A percentile compares a stretch with the other conserved stretches of the same genome.
Evolutionary conservation across 2,329 filamentous ascomycete genomes (phyloP).

Genomic region (Ophiobolus disseminans): DNA sequence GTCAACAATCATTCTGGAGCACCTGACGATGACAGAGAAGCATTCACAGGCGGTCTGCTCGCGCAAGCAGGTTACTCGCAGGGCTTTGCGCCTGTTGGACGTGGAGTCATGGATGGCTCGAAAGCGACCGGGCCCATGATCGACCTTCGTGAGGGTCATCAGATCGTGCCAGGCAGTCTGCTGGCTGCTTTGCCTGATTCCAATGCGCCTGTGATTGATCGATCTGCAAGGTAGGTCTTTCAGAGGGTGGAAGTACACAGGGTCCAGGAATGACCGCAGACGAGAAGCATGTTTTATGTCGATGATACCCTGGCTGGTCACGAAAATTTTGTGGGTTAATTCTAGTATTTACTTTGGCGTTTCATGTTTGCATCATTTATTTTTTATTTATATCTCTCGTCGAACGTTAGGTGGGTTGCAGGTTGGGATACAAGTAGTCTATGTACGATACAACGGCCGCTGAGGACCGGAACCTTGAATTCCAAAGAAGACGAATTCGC

Average conservation of each 20-base stretch:
- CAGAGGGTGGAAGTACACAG: not conserved
- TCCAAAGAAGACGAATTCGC: not conserved
- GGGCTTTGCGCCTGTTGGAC: conserved; percentile 47
- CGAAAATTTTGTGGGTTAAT: not conserved
- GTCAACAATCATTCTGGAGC: conserved; percentile 42
- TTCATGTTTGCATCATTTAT: not conserved
- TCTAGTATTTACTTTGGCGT: not conserved
- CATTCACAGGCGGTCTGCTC: conserved; percentile 56
- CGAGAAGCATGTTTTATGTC: conserved; percentile 2
- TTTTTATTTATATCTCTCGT: too few relatives aligned
- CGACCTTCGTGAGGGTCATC: conserved; percentile 50
- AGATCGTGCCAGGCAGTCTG: conserved; percentile 58
- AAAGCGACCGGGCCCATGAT: conserved; percentile 55
- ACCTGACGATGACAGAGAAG: conserved; percentile 42
- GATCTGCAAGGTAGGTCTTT: conserved; percentile 33
- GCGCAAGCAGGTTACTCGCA: conserved; percentile 51
- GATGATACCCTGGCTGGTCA: conserved; percentile 6
- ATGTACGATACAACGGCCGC: not conserved
- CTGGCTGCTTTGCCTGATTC: conserved; percentile 52
- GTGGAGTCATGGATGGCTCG: conserved; percentile 55
- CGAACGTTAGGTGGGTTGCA: too few relatives aligned
- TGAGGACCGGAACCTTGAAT: not conserved
- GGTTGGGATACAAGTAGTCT: not conserved
- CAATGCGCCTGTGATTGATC: conserved; percentile 47
- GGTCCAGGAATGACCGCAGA: not conserved